These are phyloP conservation scores for Tolypocladium endophyticum DNA, from an alignment of 2,329 filamentous ascomycete species.

Conservation along the genomic window DNA sequence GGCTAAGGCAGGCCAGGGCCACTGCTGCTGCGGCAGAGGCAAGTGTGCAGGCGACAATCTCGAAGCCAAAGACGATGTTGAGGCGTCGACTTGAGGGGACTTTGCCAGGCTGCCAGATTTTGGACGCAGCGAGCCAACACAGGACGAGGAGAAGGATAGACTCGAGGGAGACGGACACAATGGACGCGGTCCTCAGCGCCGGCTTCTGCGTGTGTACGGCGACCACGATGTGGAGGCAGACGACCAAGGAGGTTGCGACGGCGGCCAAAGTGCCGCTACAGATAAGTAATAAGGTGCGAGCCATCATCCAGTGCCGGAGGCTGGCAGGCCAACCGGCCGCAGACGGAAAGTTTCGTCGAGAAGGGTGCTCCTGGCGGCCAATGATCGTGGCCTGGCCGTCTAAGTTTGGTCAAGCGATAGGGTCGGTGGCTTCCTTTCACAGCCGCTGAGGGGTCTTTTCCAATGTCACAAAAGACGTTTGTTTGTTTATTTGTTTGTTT, in stretches of 20 bases:
- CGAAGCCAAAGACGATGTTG: constrained; percentile 14
- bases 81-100: constrained; percentile 13
- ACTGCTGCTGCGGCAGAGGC: constrained; percentile 34
- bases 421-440: not conserved
- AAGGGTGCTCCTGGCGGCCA: not conserved
- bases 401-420: not conserved
- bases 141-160: constrained; percentile 14
- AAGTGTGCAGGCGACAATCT: constrained; percentile 29
- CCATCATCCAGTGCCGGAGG: constrained; percentile 4
- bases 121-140: constrained; percentile 23
- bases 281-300: constrained; percentile 2
- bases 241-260: constrained; percentile 7
- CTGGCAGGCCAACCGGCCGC: constrained; percentile 2
- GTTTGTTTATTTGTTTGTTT: not conserved
- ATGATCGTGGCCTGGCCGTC: not conserved
- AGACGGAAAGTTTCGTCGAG: not conserved
- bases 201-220: constrained; percentile 3
- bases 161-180: constrained; percentile 17
- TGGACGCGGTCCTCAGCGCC: constrained; percentile 8
- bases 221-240: constrained; percentile 9
- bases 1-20: constrained; percentile 28
- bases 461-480: not conserved
- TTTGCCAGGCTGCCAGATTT: constrained; percentile 9
- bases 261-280: constrained; percentile 8
- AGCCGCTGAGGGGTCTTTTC: not conserved